Evolutionary conservation across 2,329 filamentous ascomycete species (phyloP).

Genomic region (Colletotrichum tabaci): DNA sequence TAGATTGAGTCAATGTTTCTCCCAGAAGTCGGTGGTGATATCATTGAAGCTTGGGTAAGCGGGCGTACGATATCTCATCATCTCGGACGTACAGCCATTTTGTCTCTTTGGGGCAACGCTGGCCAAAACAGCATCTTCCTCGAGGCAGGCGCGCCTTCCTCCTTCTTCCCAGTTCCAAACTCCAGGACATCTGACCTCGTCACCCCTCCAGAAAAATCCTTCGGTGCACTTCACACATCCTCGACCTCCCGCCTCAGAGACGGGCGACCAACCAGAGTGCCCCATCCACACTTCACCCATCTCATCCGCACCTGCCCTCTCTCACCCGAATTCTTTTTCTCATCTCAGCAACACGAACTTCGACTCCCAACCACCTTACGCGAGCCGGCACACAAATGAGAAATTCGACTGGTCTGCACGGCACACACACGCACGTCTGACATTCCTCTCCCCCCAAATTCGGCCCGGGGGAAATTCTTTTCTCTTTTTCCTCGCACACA

Average conservation of each 20-base stretch:
- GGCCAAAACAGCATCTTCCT: background rate
- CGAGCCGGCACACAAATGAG: background rate
- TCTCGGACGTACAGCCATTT: background rate
- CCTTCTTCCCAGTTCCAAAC: background rate
- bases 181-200: background rate
- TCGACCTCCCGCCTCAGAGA: background rate
- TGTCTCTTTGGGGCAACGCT: background rate
- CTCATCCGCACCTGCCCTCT: slow-evolving; percentile 19
- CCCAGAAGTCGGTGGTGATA: background rate
- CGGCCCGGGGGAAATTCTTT: background rate
- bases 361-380: slow-evolving; percentile 29
- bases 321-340: slow-evolving; percentile 18
- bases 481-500: slow-evolving; percentile 16
- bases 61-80: background rate
- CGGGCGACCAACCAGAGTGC: slow-evolving; percentile 1
- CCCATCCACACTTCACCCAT: slow-evolving; percentile 12
- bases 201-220: background rate
- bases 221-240: background rate
- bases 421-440: background rate
- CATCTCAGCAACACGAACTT: slow-evolving; percentile 1
- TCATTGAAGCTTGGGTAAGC: too few relatives aligned
- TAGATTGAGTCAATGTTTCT: too few relatives aligned
- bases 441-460: background rate
- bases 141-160: slow-evolving; percentile 2
- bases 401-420: background rate